A percentile compares a stretch with the other conserved stretches of the same genome.
These are phyloP conservation scores for Platanthera guangdongensis DNA, from an alignment of 106 monocot genomes.

Conservation along the genomic window DNA sequence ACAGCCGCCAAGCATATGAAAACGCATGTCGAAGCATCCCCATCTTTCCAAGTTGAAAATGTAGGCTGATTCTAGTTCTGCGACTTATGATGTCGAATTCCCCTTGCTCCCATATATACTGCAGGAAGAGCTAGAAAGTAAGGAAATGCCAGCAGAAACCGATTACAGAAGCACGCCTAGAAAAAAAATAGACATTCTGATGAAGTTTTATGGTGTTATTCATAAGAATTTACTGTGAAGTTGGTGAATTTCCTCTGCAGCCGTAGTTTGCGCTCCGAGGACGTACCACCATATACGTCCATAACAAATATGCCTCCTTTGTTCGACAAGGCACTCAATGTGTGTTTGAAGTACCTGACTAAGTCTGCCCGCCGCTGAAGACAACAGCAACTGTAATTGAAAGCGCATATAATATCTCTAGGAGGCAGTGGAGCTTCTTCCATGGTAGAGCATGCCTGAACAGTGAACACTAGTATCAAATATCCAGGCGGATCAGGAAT, in stretches of 20 bases:
- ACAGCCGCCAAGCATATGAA: conserved; percentile 94
- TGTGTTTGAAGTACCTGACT: conserved; percentile 71
- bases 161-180: no score
- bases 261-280: conserved; percentile 70
- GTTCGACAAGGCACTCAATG: conserved; percentile 42
- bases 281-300: conserved; percentile 93
- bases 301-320: conserved; percentile 89
- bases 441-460: conserved; percentile 23
- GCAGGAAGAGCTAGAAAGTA: conserved; percentile 11
- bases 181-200: no score
- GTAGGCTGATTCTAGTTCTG: conserved; percentile 86
- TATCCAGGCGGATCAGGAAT: background rate
- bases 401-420: conserved; percentile 87
- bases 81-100: conserved; percentile 83
- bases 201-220: no score
- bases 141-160: no score
- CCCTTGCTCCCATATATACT: conserved; percentile 95
- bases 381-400: conserved; percentile 98
- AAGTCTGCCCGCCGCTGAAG: conserved; percentile 73
- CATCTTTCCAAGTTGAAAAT: conserved; percentile 73
- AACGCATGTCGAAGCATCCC: conserved; percentile 71
- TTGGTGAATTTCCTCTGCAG: conserved; percentile 67
- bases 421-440: conserved; percentile 30
- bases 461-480: conserved; percentile 4
- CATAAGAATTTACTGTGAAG: conserved; percentile 53